Conservation (phyloP, 768 basidiomycete genomes). For the Suillus tomentosus region DNA sequence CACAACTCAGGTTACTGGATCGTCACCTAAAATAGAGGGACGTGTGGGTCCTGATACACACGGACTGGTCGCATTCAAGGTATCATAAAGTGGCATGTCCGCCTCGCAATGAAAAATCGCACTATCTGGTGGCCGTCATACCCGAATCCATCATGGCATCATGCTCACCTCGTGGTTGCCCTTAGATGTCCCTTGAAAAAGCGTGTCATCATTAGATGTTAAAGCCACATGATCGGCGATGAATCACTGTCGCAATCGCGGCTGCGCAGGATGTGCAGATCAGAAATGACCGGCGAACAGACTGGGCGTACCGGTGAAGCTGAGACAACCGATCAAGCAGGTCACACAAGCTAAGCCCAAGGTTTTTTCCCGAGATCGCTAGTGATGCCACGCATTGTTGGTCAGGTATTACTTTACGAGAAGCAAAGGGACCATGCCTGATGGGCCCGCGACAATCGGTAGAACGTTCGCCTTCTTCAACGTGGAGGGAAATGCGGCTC, state of each 20-base stretch:
- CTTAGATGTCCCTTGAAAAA: slow-evolving; percentile 11
- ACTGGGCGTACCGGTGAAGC: slow-evolving; percentile 1
- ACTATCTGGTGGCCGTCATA: slow-evolving; percentile 6
- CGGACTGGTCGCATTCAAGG: background rate
- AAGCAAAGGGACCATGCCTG: slow-evolving; percentile 11
- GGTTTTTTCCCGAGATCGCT: slow-evolving; percentile 11
- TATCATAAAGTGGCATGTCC: background rate
- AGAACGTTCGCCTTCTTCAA: background rate
- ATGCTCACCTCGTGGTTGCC: slow-evolving; percentile 7
- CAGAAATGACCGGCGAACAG: slow-evolving; percentile 8
- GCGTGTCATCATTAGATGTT: slow-evolving; percentile 14
- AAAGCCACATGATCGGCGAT: slow-evolving; percentile 11
- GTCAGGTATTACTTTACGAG: slow-evolving; percentile 11
- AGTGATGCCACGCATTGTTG: slow-evolving; percentile 11
- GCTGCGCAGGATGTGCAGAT: background rate
- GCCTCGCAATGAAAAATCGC: slow-evolving; percentile 11
- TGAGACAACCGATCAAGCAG: slow-evolving; percentile 1
- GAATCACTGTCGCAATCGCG: slow-evolving; percentile 15
- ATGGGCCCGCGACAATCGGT: background rate
- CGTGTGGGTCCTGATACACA: background rate
- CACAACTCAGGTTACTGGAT: background rate
- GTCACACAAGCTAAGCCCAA: slow-evolving; percentile 4
- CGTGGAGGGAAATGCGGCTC: slow-evolving; percentile 3
- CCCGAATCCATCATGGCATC: slow-evolving; percentile 10
- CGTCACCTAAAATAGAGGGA: background rate